Evolutionary conservation across 2,329 filamentous ascomycete genomes (phyloP), one percentile per base, ranked within the genome.

Genomic region (Colletotrichum truncatum): DNA sequence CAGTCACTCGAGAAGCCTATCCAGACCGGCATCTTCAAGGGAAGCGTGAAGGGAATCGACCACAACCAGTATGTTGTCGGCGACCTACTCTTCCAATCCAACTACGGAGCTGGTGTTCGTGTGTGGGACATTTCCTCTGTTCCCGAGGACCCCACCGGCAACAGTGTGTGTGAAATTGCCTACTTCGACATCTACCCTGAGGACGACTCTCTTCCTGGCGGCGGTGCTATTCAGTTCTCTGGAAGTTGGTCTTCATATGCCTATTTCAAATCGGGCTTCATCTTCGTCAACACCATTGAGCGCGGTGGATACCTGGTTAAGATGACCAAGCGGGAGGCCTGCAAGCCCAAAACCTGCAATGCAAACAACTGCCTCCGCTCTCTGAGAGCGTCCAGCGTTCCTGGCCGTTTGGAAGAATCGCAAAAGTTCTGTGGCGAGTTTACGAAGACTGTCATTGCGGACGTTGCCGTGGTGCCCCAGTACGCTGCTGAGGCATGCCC

Each of bases 161-260:
- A 71, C 12, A 70, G 71, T 2, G 76, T 84, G 54, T 76, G 77
- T 68, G 78, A 83, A 69, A 77, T 80, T 6, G 82, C 75, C 0
- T 83, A 76, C 73, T 84, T 84, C 67, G 82, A 84, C 62, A 77
- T 79, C 53, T 78, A 83, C 67, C 82, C 82, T 4, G 81, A 84
- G 69, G 81, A 84, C 71, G 81, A 84, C 69, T 64, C 72, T 36
- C 68, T 75, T 21, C 75, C 78, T 0, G 73, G 76, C 3, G 75
- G 76, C 1, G 76, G 76, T 10, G 71, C 68, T 5, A 74, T 82
- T 23, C 73, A 72, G 4, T 81, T 81, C 58, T 74, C 73, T 3
- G 81, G 77, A 9, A 79, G 77, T 3, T 84, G 82, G 82, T 78
- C 75, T 26, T 76, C 78, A 63, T 84, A 82, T 63, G 79, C 80